phyloP scores from a whole-genome alignment of 345 rosid genomes.

The Eutrema japonicum region DNA sequence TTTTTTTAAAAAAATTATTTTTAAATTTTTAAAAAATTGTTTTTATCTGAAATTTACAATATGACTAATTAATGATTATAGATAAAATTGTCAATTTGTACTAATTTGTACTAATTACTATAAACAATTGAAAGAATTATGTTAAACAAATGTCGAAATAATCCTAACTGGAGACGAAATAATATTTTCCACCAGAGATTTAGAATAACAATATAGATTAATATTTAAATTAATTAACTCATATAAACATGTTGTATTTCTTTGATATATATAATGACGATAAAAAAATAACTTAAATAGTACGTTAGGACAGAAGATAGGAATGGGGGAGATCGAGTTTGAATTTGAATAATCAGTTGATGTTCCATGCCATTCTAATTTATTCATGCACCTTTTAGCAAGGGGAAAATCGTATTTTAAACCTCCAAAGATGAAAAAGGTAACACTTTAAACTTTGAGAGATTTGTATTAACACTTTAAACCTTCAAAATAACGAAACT shows the following conservation, averaged over 20 bases:
- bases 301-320: not conserved
- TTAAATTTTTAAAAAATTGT: no score
- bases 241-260: not conserved
- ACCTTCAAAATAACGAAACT: no score
- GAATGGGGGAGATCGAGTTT: not conserved
- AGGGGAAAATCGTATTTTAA: no score
- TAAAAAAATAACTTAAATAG: not conserved
- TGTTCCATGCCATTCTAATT: not conserved
- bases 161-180: not conserved
- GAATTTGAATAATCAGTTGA: not conserved
- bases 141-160: not conserved
- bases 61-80: no score
- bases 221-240: not conserved
- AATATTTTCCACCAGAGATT: not conserved
- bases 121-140: conserved; percentile 5
- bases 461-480: no score
- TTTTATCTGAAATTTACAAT: no score
- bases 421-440: no score
- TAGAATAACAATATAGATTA: not conserved
- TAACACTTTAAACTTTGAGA: no score
- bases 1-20: no score
- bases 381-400: not conserved
- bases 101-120: not conserved
- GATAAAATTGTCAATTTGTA: no score
- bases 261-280: not conserved